Evolutionary conservation across 495 filamentous ascomycete genomes (phyloP).

Genomic region (Acidiella bohemica): DNA sequence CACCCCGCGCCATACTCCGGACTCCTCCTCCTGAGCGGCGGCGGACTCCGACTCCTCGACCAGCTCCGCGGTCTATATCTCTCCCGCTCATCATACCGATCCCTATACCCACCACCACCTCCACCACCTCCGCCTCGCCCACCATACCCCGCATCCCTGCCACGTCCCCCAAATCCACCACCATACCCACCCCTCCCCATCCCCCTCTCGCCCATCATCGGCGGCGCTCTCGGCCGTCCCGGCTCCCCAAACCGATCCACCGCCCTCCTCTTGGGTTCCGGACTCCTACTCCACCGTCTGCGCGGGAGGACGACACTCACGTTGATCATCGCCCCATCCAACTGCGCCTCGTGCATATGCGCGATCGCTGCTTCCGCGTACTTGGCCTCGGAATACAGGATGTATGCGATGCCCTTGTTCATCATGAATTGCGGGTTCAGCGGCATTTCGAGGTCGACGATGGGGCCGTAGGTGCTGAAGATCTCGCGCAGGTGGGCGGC

Average conservation of each 20-base stretch:
- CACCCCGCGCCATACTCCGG: constrained; percentile 17
- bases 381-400: constrained; percentile 61
- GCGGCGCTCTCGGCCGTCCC: neutral
- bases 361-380: constrained; percentile 83
- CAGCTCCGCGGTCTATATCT: constrained; percentile 19
- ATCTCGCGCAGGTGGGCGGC: constrained; percentile 81
- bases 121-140: constrained; percentile 24
- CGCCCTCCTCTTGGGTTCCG: constrained; percentile 18
- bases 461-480: constrained; percentile 76
- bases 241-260: constrained; percentile 15
- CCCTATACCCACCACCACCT: constrained; percentile 29
- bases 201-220: neutral
- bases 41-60: constrained; percentile 31
- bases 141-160: constrained; percentile 26
- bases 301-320: constrained; percentile 91
- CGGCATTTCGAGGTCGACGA: constrained; percentile 76
- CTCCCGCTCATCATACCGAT: constrained; percentile 10
- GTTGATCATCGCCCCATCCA: constrained; percentile 76
- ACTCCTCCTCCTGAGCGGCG: constrained; percentile 16
- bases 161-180: constrained; percentile 19
- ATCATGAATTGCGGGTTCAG: constrained; percentile 76
- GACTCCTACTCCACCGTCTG: constrained; percentile 36
- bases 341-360: constrained; percentile 94
- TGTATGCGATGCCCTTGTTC: constrained; percentile 90
- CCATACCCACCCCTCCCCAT: constrained; percentile 7